These are phyloP conservation scores for Corymbia citriodora DNA, from an alignment of 441 rosid genomes.

Conservation along the genomic window DNA sequence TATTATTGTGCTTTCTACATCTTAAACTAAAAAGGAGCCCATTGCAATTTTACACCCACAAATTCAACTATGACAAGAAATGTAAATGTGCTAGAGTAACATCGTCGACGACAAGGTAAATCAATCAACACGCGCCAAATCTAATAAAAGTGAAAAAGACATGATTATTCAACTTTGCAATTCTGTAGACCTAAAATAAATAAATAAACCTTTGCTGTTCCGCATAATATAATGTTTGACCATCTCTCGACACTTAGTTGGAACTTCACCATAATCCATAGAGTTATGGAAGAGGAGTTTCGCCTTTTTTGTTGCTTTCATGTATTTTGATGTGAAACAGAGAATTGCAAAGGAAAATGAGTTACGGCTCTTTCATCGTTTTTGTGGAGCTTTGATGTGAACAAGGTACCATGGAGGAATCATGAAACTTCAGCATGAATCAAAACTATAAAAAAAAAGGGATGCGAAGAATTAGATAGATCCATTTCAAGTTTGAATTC, in stretches of 20 bases:
- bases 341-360: not conserved
- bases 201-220: too few relatives aligned
- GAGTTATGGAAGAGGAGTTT: not conserved
- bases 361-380: fast-evolving
- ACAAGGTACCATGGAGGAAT: not conserved
- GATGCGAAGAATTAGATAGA: fast-evolving
- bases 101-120: not conserved
- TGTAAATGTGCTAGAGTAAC: fast-evolving
- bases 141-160: not conserved
- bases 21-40: not conserved
- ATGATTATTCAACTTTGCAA: not conserved
- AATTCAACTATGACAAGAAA: not conserved
- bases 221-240: too few relatives aligned
- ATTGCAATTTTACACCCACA: not conserved
- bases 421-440: not conserved
- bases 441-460: fast-evolving
- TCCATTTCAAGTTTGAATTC: fast-evolving
- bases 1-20: not conserved
- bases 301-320: not conserved
- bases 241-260: fast-evolving
- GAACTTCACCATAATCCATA: not conserved
- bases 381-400: not conserved
- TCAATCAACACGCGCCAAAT: not conserved
- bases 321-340: not conserved
- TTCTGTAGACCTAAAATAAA: too few relatives aligned